Base-by-base conservation (phyloP, 2,329 filamentous ascomycete species). In the Xylaria sp. region DNA sequence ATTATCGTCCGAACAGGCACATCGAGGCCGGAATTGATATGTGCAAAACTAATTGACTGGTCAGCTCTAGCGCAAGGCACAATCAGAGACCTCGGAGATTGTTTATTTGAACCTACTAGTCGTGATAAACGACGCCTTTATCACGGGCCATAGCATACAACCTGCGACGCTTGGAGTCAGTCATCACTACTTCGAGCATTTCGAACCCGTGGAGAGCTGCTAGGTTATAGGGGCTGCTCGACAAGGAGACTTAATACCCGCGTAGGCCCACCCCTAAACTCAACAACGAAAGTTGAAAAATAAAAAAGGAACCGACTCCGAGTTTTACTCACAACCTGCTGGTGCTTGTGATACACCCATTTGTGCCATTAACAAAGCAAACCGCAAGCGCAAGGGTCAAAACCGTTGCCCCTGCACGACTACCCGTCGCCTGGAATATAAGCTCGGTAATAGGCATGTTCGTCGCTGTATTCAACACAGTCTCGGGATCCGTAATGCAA, bases 91-190 rank as follows among this genome's bases (percentile, higher is more conserved):
- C 18, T 20, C 23, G 39, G n/a, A 39, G 33, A 4, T 49, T 54
- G 15, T 13, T 36, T 10, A 5, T 10, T 28, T 5, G 6, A 28
- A 67, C 69, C 71, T 55, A 78, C 76, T 76, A 80, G n/a, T 73
- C 51, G 39, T 76, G 78, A 63, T 77, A 80, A 1, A 79, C 72
- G 7, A 80, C 77, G 8, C 80, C 83, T 49, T 77, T 79, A 63
- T 85, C 84, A 61, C 84, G 79, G 6, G 84, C 84, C 78, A 86
- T 85, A 5, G 83, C 76, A 68, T 78, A 85, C 13, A 83, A 70
- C 8, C 56, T 58, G 23, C 23, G 18, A 46, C 18, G 15, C n/a
- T 46, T 13, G 23, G 15, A 10, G 56, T 58, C 20, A 58, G 56
- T 46, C 18, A 43, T 58, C 23, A 7, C 56, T 12, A 18, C 12